phyloP scores from a whole-genome alignment of 257 asterid genomes.

The Ajuga chamaepitys region DNA sequence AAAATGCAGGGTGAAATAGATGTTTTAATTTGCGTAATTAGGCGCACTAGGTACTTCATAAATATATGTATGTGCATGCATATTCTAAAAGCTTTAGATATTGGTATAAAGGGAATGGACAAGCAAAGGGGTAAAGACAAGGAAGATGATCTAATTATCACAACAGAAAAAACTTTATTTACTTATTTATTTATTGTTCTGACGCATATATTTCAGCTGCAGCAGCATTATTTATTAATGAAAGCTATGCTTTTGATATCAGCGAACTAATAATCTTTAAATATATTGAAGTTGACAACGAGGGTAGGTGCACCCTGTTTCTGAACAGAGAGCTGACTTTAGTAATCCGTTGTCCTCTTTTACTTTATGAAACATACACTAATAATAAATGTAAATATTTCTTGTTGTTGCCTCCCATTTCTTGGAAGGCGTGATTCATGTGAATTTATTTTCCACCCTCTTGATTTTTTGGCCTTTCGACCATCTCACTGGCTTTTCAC shows the following conservation, averaged over 20 bases:
- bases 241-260: background rate
- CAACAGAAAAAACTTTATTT: background rate
- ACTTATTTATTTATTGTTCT: too few relatives aligned
- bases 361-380: background rate
- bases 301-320: conserved; percentile 15
- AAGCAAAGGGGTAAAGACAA: background rate
- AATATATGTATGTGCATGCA: too few relatives aligned
- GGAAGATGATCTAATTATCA: background rate
- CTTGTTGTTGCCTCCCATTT: background rate
- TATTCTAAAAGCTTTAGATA: background rate
- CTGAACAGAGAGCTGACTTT: background rate
- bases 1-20: background rate
- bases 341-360: background rate
- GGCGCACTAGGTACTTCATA: too few relatives aligned
- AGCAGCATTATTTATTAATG: background rate
- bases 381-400: background rate
- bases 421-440: conserved; percentile 23
- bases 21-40: too few relatives aligned
- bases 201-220: background rate
- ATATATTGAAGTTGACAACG: background rate
- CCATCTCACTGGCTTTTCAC: background rate
- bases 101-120: too few relatives aligned
- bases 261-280: background rate
- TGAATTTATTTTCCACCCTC: background rate
- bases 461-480: background rate